Evolutionary conservation across 176 grass and related monocot genomes (phyloP), one percentile per base, ranked within the genome.

Genomic region (Puccinellia tenuiflora): DNA sequence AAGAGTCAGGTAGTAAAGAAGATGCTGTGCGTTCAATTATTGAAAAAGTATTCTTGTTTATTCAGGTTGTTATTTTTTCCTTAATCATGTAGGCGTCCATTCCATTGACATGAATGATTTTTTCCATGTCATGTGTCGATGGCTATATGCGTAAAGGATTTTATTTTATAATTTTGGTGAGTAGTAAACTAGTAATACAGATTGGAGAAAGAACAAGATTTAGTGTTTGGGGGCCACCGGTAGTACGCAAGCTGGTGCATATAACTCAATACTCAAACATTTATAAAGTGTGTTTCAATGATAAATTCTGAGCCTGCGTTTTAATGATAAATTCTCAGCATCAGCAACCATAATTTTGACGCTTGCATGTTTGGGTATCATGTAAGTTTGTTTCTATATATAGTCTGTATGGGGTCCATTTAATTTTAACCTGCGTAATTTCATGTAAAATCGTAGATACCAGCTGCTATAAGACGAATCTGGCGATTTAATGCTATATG

Each of bases 1-100:
- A 22, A 83, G 13, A 72, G 73, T 63, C 24, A 83, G 33, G 45
- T 72, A 35, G 74, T 72, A 64, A 88, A 88, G 31, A 66, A 72
- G 53, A 67, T 73, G 17, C 25, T 53, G 56, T 72, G 75, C 67
- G 18, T 77, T 56, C 76, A 84, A 84, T 38, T 21, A 84, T 74
- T 88, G 66, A 73, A 84, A 37, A 76, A 42, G 1, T 3, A 21
- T 9, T 39, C 1, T 38, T 20, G 40, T 43, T 43, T 43, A 29
- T 48, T 37, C 12, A 76, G 6, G 30, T n/a, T 3, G 1, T 1
- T 40, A 9, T 24, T 76, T 55, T 20, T 55, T 34, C 31, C 50
- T 37, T 43, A 24, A 40, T n/a, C n/a, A 37, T 68, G 5, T 5
- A 42, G 11, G 37, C n/a, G 0, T 37, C 35, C 35, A 42, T 42